A percentile compares a stretch with the other conserved stretches of the same genome.
Conservation (phyloP, 495 filamentous ascomycete species). For the Penicillium longicatenatum region DNA sequence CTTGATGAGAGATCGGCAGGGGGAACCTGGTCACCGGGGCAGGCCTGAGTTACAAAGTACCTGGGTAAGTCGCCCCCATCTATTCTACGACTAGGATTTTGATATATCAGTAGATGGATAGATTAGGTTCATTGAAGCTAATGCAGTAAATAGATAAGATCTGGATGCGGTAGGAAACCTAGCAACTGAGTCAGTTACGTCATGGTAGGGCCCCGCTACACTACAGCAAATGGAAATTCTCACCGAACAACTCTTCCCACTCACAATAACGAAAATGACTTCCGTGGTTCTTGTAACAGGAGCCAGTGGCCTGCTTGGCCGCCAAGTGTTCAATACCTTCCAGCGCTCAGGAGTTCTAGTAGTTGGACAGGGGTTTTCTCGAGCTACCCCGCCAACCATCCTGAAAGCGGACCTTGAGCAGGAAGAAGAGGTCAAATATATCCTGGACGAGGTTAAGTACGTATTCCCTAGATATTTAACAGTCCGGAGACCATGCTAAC, state of each 20-base stretch:
- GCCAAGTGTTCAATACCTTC: constrained; percentile 78
- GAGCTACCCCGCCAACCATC: constrained; percentile 70
- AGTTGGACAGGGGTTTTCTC: constrained; percentile 76
- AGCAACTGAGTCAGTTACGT: constrained; percentile 31
- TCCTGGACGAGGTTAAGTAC: constrained; percentile 59
- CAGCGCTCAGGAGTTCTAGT: constrained; percentile 68
- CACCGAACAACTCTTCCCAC: constrained; percentile 1
- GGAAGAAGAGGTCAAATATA: constrained; percentile 57
- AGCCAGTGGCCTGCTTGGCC: constrained; percentile 80
- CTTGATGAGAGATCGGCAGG: neutral
- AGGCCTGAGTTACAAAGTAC: no score
- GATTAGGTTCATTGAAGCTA: neutral
- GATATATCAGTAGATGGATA: neutral
- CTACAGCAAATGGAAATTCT: constrained; percentile 11
- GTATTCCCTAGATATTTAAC: constrained; percentile 17
- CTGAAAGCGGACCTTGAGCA: constrained; percentile 77
- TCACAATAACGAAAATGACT: constrained; percentile 41
- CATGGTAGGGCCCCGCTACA: constrained; percentile 23
- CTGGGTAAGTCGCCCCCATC: neutral
- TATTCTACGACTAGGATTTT: neutral
- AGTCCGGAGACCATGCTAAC: no score
- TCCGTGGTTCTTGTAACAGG: constrained; percentile 79
- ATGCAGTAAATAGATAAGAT: neutral
- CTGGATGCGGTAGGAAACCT: neutral
- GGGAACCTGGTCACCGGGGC: neutral